Percentiles rank a stretch among this genome's conserved stretches.
These are phyloP conservation scores for Verticillium zaregamsianum DNA, from an alignment of 2,329 filamentous ascomycete species.

Conservation along the genomic window DNA sequence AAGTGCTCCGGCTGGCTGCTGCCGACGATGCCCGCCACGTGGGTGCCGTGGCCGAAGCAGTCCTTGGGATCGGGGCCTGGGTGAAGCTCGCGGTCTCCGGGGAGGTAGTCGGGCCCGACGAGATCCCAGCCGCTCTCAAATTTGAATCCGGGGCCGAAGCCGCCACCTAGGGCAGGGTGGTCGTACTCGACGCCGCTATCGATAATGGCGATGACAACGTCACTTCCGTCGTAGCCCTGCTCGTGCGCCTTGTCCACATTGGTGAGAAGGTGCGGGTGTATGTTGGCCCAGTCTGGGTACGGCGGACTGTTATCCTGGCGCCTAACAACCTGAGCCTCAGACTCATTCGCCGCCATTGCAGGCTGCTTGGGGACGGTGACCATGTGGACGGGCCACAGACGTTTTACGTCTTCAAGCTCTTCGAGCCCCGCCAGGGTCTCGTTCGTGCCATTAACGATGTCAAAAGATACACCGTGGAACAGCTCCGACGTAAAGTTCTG, in stretches of 20 bases:
- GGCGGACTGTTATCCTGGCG: too few species aligned
- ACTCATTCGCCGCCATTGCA: too few species aligned
- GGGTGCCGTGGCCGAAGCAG: constrained; percentile 21
- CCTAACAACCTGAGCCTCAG: too few species aligned
- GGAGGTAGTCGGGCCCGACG: constrained; percentile 32
- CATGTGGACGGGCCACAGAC: background rate
- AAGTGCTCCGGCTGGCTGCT: constrained; percentile 26
- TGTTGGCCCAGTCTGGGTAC: background rate
- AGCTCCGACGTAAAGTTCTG: constrained; percentile 8
- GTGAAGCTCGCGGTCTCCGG: constrained; percentile 24
- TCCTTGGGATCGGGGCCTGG: constrained; percentile 36
- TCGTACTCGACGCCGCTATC: constrained; percentile 42
- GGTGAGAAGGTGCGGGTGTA: constrained; percentile 6
- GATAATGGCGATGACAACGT: constrained; percentile 12
- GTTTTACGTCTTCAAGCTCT: constrained; percentile 3
- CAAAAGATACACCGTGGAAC: constrained; percentile 10
- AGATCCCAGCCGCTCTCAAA: constrained; percentile 43
- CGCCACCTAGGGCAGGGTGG: constrained; percentile 47
- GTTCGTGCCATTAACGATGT: constrained; percentile 5
- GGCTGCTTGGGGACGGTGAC: too few species aligned
- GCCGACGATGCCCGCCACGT: constrained; percentile 21
- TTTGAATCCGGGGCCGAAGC: constrained; percentile 44
- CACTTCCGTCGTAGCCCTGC: constrained; percentile 1
- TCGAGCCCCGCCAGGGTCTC: constrained; percentile 1
- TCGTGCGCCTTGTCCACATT: constrained; percentile 2